Base-by-base conservation (phyloP, 139 green algal species). In the Coelastrella sp. region DNA sequence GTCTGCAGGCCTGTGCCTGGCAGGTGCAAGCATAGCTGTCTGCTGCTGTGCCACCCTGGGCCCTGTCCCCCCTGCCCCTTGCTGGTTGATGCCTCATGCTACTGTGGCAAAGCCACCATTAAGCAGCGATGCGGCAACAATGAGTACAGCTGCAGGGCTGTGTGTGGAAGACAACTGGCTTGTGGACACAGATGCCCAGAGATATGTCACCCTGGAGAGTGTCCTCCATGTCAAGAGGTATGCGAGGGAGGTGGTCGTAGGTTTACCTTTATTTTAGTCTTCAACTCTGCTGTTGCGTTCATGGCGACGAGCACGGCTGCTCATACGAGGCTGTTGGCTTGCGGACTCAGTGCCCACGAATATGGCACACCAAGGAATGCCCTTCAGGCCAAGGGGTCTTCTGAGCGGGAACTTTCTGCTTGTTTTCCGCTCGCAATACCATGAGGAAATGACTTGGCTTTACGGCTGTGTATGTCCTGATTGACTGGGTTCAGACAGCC, bases 41-140 rank as follows among this genome's bases (percentile, higher is more conserved):
- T 96, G 86, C 91, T 98, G 92, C 93, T 97, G 56, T 98, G 96
- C 91, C 96, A 98, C 92, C 96, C 96, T 6, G 96, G 96, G 7
- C 96, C 96, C 60, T 97, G 95, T 92, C 95, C 96, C 5, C 95
- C 95, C 59, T 98, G 96, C 93, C 95, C 96, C 3, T 91, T 95
- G 65, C 91, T 95, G 78, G 93, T 97, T 56, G 84, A 93, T 16
- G 92, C 94, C 7, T 66, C 64, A 47, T 98, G 96, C 88, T 88
- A 95, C 89, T 98, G 96, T 89, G 96, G 95, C 8, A 93, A 91
- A 61, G 64, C 68, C 5, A 65, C 20, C 0, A 66, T 90, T 16
- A 92, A 94, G 81, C 94, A 92, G 81, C 92, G 96, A 7, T 98
- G 96, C 84, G 94, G 94, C 11, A 91, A 93, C 61, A 82, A 94